Evolutionary conservation across 2,329 filamentous ascomycete genomes (phyloP), one percentile per base, ranked within the genome.

Genomic region (Septoria linicola): DNA sequence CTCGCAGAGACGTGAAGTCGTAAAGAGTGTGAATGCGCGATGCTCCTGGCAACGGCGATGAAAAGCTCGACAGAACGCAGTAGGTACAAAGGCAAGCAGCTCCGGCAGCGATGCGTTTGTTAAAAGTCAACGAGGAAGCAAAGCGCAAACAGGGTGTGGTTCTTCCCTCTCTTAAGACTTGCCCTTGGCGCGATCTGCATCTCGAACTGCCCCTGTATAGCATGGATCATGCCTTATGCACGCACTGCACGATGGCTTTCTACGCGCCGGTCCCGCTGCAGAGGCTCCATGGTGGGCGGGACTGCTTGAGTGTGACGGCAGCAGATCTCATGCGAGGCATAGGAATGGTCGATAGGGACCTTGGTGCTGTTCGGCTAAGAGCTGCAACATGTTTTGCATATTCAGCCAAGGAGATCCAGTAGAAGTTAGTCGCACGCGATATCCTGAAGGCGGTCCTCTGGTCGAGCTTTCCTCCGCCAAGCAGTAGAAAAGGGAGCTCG

Each of bases 161-260:
- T n/a, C 11, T 23, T 14, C n/a, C 14, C 30, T 45, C 45, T 55
- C 55, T 60, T 60, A 60, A 58, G 51, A 54, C 48, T 49, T 47
- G 41, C 53, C 47, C 55, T 60, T 56, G 58, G 55, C 55, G 53
- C 36, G 55, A 58, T 55, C 55, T 57, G 46, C 49, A 55, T 54
- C 42, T 51, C 42, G n/a, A 32, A 32, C 25, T 25, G 40, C 52
- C 49, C 57, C 49, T 57, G 41, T 46, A 34, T 41, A 35, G 30
- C 53, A 52, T 45, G 50, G 53, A 40, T 55, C 49, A 56, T 35
- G 43, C 46, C 32, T n/a, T 39, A 36, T 54, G 50, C 34, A 41
- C 27, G 50, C 23, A 32, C 31, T 54, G 50, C 34, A 41, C 27
- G 50, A 51, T 44, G 42, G 36, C 49, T 49, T 19, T 35, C 25